phyloP scores from a whole-genome alignment of 2,329 filamentous ascomycete genomes.

The Pseudopithomyces maydicus region DNA sequence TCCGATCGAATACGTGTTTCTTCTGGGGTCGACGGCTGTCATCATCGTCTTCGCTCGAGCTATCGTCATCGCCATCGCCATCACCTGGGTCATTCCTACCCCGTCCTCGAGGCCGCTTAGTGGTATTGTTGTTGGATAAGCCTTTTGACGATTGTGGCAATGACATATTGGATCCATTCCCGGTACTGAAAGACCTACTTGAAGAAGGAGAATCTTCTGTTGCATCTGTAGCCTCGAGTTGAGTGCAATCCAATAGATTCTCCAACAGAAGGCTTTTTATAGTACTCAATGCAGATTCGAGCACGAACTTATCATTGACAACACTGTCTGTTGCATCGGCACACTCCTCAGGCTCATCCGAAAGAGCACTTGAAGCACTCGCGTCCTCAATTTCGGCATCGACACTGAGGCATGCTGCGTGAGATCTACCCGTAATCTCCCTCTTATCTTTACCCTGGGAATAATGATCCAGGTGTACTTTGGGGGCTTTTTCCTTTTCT shows the following conservation, averaged over 20 bases:
- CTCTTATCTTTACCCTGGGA: no score
- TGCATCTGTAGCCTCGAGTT: constrained; percentile 1
- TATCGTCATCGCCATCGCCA: constrained; percentile 5
- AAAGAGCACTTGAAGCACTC: not conserved
- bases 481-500: no score
- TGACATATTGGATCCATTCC: not conserved
- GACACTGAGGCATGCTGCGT: not conserved
- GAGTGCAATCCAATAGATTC: not conserved
- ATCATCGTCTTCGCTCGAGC: constrained; percentile 5
- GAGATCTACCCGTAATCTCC: no score
- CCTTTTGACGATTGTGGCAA: no score
- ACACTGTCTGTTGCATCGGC: not conserved
- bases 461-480: no score
- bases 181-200: not conserved
- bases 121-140: not conserved
- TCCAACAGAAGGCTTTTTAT: constrained; percentile 7
- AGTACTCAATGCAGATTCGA: not conserved
- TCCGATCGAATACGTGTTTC: not conserved
- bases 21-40: constrained; percentile 12
- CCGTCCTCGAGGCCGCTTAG: constrained; percentile 10
- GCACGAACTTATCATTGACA: not conserved
- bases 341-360: not conserved
- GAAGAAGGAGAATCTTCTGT: not conserved
- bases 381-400: not conserved
- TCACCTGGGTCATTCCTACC: constrained; percentile 9